Conservation (phyloP, 352 stramenopile genomes). For the Pythium dissotocum region DNA sequence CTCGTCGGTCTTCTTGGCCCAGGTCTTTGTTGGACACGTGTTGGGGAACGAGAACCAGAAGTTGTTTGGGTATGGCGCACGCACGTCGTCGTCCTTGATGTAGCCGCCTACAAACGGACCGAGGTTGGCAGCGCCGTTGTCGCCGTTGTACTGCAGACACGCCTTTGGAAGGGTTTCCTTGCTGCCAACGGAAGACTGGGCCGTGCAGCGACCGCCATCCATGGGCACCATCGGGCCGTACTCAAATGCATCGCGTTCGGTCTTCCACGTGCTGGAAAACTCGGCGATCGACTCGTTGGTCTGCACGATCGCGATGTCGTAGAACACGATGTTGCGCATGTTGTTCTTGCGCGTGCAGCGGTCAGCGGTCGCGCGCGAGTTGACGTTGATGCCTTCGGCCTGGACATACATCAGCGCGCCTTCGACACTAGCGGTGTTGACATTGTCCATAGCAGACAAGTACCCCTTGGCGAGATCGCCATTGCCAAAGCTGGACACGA, state of each 20-base stretch:
- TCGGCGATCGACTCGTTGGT: constrained; percentile 49
- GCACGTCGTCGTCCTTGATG: constrained; percentile 36
- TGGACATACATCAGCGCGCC: constrained; percentile 85
- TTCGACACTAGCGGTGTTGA: constrained; percentile 50
- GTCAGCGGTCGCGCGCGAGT: constrained; percentile 43
- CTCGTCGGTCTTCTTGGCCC: constrained; percentile 31
- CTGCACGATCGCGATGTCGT: constrained; percentile 50
- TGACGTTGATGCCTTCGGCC: constrained; percentile 78
- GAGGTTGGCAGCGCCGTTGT: constrained; percentile 37
- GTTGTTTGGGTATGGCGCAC: constrained; percentile 37
- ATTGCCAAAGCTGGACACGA: constrained; percentile 62
- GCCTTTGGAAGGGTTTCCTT: constrained; percentile 34
- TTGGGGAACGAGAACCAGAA: constrained; percentile 56
- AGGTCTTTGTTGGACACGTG: constrained; percentile 50
- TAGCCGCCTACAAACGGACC: constrained; percentile 60
- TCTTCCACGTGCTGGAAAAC: constrained; percentile 33
- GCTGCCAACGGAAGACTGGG: constrained; percentile 21
- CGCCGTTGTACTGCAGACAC: constrained; percentile 53
- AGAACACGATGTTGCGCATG: constrained; percentile 55
- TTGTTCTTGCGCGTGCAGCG: constrained; percentile 65
- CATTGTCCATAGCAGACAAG: constrained; percentile 40
- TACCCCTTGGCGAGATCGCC: constrained; percentile 59
- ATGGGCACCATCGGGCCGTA: constrained; percentile 53
- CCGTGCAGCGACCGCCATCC: constrained; percentile 42
- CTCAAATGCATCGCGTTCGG: constrained; percentile 34